phyloP scores from a whole-genome alignment of 164 flowering plant genomes.

The Nymphaea thermarum region DNA sequence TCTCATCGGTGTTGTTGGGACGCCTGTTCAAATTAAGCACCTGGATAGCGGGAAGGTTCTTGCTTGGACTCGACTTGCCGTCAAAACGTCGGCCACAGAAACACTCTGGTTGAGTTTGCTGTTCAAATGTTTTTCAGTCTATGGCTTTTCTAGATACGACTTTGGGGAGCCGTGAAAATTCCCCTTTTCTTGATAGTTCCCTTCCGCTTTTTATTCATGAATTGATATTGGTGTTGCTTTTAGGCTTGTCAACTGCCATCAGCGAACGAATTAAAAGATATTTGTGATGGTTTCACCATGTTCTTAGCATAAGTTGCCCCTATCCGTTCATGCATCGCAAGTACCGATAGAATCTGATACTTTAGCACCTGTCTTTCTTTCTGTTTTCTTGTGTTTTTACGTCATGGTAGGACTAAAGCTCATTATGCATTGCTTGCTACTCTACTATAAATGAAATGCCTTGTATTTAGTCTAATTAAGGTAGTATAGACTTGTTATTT shows the following conservation, averaged over 20 bases:
- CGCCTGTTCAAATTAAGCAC: constrained; percentile 57
- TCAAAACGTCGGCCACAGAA: constrained; percentile 53
- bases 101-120: constrained; percentile 37
- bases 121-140: neutral
- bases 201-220: neutral
- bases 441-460: no score
- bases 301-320: neutral
- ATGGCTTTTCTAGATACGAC: neutral
- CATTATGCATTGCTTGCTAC: no score
- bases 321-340: neutral
- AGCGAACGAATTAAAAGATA: neutral
- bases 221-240: neutral
- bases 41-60: constrained; percentile 60
- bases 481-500: no score
- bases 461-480: no score
- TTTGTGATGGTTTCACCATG: neutral
- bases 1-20: constrained; percentile 62
- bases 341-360: no score
- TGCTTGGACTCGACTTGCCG: constrained; percentile 79
- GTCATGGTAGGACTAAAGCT: no score
- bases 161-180: neutral
- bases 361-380: no score
- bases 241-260: neutral
- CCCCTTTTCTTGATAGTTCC: neutral
- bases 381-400: no score